Base-by-base conservation (phyloP, 148 eudicot species). In the Fagopyrum homotropicum region DNA sequence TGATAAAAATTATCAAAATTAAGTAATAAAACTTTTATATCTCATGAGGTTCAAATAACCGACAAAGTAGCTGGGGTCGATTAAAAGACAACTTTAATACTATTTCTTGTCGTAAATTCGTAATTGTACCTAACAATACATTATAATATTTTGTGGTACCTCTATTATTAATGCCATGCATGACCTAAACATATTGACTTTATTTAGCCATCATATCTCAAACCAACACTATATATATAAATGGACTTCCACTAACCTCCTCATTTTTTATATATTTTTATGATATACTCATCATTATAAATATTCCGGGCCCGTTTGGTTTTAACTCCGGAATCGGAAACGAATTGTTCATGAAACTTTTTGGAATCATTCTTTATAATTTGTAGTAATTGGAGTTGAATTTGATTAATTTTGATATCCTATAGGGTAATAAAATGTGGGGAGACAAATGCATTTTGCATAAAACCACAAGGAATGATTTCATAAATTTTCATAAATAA, bases 231-330 rank as follows among this genome's bases (percentile, higher is more conserved):
- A 63, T 35, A 35, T 35, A 35, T 35, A 35, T 66, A 66, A 40
- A 66, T 66, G 71, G 71, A 66, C 71, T 66, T 14, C 71, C 71
- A 66, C 71, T 66, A 66, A 66, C 71, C 71, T 46, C 12, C 40
- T 35, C 40, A 35, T 49, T 12, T 49, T 49, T 49, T 7, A 49
- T 49, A 8, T 49, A 2, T 49, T 22, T 22, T 22, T 22, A 22
- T 40, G 2, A 40, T 3, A 19, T 55, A 2, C 6, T 57, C n/a
- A 55, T 55, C 14, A 14, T 4, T 15, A 15, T 48, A 48, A 48
- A 48, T 35, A 35, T 22, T 0, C 26, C n/a, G n/a, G 26, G 26
- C 0, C 26, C 26, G 26, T 22, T 22, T 22, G 26, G 26, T 22
- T 22, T 22, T 22, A 22, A 22, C 26, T 22, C 26, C 26, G 26